Evolutionary conservation across 1,284 basidiomycete species (phyloP).

Genomic region (Cystobasidium pallidum): DNA sequence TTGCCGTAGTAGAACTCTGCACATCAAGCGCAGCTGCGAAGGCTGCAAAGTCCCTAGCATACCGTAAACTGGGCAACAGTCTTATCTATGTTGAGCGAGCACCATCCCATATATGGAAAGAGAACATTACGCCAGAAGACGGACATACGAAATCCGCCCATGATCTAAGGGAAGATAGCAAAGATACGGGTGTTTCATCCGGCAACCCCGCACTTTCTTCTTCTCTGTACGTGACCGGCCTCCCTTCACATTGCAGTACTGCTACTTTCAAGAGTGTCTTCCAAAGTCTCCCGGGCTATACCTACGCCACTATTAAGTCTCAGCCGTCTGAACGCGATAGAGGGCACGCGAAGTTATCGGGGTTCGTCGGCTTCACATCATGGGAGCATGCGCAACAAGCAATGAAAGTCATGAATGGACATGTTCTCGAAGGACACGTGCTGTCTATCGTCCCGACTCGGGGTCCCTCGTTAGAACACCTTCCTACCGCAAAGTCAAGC

Average conservation of each 20-base stretch:
- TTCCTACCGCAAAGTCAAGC: background rate
- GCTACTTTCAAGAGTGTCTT: conserved; percentile 73
- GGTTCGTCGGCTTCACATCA: conserved; percentile 89
- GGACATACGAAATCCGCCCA: background rate
- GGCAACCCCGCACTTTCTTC: conserved; percentile 65
- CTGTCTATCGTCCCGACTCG: conserved; percentile 47
- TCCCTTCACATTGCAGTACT: conserved; percentile 84
- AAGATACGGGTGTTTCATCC: conserved; percentile 31
- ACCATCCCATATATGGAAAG: conserved; percentile 70
- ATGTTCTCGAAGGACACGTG: conserved; percentile 65
- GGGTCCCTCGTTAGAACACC: background rate
- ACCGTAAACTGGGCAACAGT: conserved; percentile 83
- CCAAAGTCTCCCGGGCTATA: conserved; percentile 75
- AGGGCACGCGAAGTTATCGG: conserved; percentile 67
- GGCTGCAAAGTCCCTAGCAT: conserved; percentile 81
- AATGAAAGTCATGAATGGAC: conserved; percentile 76
- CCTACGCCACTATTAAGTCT: conserved; percentile 73
- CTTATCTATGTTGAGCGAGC: conserved; percentile 93
- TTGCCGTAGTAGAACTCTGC: conserved; percentile 88
- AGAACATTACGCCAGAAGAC: background rate
- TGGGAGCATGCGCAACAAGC: conserved; percentile 73
- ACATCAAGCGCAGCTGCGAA: conserved; percentile 70
- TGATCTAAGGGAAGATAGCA: background rate
- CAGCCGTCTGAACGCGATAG: conserved; percentile 71
- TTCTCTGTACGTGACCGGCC: conserved; percentile 93